phyloP scores from a whole-genome alignment of 1,284 basidiomycete species.

The Cerrena zonata region DNA sequence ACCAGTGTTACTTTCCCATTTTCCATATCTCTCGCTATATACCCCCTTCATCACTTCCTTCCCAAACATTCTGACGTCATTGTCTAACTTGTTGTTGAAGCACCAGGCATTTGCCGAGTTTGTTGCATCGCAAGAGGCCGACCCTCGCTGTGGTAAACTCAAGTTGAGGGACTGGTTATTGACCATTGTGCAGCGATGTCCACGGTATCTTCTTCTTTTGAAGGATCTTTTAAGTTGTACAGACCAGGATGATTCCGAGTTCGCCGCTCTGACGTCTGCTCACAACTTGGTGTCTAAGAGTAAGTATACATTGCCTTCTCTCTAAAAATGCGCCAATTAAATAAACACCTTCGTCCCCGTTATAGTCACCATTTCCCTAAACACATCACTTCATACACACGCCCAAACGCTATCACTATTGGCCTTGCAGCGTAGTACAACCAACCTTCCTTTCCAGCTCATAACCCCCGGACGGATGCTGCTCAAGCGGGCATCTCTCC shows the following conservation, averaged over 20 bases:
- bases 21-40: conserved; percentile 63
- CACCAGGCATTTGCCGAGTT: conserved; percentile 57
- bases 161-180: conserved; percentile 80
- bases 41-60: conserved; percentile 78
- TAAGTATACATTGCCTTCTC: conserved; percentile 27
- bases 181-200: conserved; percentile 81
- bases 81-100: conserved; percentile 46
- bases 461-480: conserved; percentile 75
- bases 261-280: conserved; percentile 50
- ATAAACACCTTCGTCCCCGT: conserved; percentile 5
- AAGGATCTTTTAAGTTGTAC: conserved; percentile 72
- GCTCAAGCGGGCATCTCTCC: conserved; percentile 59
- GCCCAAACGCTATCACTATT: conserved; percentile 69
- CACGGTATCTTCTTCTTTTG: conserved; percentile 75
- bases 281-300: conserved; percentile 71
- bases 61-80: conserved; percentile 54
- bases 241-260: conserved; percentile 57
- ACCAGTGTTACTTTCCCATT: conserved; percentile 41
- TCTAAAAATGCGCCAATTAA: background rate
- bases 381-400: conserved; percentile 72
- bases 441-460: conserved; percentile 69
- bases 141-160: conserved; percentile 65
- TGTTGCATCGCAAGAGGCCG: conserved; percentile 53
- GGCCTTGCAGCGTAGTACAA: conserved; percentile 69
- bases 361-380: conserved; percentile 71